These are phyloP conservation scores for Parasitella parasitica DNA, from an alignment of 371 early-diverging fungal genomes.

Conservation along the genomic window DNA sequence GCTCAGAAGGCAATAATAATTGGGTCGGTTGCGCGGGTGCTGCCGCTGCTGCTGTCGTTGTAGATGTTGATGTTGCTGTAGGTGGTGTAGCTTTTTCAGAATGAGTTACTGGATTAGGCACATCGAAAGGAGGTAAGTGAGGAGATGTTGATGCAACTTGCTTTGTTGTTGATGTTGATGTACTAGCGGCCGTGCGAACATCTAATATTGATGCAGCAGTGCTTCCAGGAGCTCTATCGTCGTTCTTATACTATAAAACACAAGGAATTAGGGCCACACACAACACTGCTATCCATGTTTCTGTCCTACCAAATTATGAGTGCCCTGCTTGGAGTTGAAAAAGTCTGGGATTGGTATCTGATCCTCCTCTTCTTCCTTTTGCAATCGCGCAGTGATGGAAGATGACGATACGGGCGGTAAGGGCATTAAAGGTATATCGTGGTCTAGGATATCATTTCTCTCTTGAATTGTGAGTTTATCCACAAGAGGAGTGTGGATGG, in stretches of 20 bases:
- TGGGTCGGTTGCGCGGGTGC: conserved; percentile 7
- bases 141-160: conserved; percentile 20
- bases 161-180: conserved; percentile 15
- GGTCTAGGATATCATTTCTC: neutral
- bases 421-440: neutral
- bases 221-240: neutral
- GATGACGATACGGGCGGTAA: neutral
- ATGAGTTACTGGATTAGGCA: neutral
- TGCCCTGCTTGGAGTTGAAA: neutral
- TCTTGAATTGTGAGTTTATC: conserved; percentile 4
- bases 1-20: conserved; percentile 5
- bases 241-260: neutral
- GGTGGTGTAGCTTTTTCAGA: neutral
- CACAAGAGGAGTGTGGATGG: neutral
- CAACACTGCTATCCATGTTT: too few relatives aligned
- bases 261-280: too few relatives aligned
- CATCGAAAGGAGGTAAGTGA: conserved; percentile 6
- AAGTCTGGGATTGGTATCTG: conserved; percentile 3
- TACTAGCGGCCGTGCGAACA: conserved; percentile 2
- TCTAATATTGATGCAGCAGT: neutral
- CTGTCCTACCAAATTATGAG: neutral
- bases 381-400: neutral
- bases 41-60: conserved; percentile 12
- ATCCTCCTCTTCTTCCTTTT: neutral
- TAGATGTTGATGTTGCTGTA: conserved; percentile 18